phyloP scores from a whole-genome alignment of 2,329 filamentous ascomycete species.

The Magnaporthales sp. region DNA sequence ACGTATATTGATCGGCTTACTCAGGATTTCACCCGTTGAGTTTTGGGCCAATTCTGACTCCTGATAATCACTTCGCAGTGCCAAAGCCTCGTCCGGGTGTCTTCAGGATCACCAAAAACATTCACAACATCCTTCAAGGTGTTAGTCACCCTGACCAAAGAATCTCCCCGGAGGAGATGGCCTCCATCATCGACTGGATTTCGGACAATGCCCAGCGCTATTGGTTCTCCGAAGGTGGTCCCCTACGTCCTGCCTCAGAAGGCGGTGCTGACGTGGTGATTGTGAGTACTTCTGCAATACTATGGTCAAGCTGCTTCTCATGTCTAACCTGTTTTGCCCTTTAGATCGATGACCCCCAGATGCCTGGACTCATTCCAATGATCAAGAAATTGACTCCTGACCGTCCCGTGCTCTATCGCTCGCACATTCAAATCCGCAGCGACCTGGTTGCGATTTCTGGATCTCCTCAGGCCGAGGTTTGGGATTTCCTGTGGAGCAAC shows the following conservation, averaged over 20 bases:
- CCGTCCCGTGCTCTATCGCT: conserved; percentile 72
- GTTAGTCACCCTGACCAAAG: conserved; percentile 57
- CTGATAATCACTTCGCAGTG: conserved; percentile 33
- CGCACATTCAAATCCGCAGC: conserved; percentile 73
- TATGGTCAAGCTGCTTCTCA: neutral
- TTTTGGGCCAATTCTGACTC: neutral
- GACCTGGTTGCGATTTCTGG: conserved; percentile 57
- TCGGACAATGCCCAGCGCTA: conserved; percentile 64
- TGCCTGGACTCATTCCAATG: conserved; percentile 69
- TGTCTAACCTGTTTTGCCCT: neutral
- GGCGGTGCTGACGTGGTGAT: conserved; percentile 71
- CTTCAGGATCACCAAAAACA: conserved; percentile 78
- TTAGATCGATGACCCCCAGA: conserved; percentile 73
- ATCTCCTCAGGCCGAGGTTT: conserved; percentile 63
- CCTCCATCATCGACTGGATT: conserved; percentile 62
- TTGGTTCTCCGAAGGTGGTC: conserved; percentile 62
- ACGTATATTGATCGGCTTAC: conserved; percentile 12
- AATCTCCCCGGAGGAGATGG: conserved; percentile 53
- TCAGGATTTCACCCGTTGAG: neutral
- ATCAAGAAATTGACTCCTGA: conserved; percentile 63
- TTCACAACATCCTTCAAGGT: conserved; percentile 82
- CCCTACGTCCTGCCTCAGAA: conserved; percentile 52
- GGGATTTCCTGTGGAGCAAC: conserved; percentile 66
- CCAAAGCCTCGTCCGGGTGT: conserved; percentile 72
- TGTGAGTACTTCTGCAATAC: conserved; percentile 24